These are phyloP conservation scores for Rhododendron vialii DNA, from an alignment of 148 eudicot species.

Conservation along the genomic window DNA sequence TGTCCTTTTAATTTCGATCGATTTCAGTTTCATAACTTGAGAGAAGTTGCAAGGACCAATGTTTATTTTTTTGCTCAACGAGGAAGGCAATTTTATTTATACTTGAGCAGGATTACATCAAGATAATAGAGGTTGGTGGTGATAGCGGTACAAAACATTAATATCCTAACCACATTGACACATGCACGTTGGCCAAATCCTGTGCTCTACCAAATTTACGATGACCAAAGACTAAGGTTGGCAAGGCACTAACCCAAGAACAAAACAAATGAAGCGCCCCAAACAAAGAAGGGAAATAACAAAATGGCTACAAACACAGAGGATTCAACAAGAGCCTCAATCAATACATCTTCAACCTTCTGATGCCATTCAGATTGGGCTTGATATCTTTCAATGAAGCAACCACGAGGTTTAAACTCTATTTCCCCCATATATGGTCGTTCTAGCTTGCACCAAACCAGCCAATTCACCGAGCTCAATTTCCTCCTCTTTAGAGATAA, in stretches of 20 bases:
- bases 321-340: neutral
- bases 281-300: neutral
- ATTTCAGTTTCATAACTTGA: neutral
- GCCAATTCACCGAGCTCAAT: neutral
- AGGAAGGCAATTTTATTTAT: neutral
- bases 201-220: neutral
- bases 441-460: neutral
- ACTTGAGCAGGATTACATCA: neutral
- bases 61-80: neutral
- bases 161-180: neutral
- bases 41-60: neutral
- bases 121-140: neutral
- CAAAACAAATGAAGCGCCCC: neutral
- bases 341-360: neutral
- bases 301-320: neutral
- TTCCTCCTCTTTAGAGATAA: too few relatives aligned
- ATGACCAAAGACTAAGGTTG: neutral
- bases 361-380: neutral
- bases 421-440: neutral
- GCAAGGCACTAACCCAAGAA: neutral
- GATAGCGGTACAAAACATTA: neutral
- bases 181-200: neutral
- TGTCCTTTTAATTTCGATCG: neutral
- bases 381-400: neutral
- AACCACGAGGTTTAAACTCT: neutral